Conservation (phyloP, 2,329 filamentous ascomycete genomes). For the Metarhizium rileyi region DNA sequence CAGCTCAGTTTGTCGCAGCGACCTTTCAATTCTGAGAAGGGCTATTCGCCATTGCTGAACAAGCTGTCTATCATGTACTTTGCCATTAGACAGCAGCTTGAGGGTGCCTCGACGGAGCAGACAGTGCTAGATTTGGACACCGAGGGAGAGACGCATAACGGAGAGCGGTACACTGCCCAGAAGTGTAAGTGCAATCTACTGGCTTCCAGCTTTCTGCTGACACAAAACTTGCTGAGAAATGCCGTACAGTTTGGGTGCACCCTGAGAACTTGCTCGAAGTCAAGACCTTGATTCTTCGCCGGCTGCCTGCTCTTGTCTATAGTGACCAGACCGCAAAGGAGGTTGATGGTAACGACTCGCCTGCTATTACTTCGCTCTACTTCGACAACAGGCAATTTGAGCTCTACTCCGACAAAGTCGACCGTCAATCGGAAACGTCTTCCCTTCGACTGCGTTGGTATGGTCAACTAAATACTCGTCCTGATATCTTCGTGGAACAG, state of each 20-base stretch:
- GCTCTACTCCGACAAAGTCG: conserved; percentile 78
- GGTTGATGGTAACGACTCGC: conserved; percentile 71
- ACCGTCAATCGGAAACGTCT: conserved; percentile 62
- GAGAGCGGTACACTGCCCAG: conserved; percentile 71
- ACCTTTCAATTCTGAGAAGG: conserved; percentile 85
- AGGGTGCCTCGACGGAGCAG: conserved; percentile 37
- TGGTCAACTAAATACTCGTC: conserved; percentile 67
- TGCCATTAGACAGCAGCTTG: conserved; percentile 77
- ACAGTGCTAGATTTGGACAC: conserved; percentile 37
- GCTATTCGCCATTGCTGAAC: conserved; percentile 83
- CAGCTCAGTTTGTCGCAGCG: conserved; percentile 80
- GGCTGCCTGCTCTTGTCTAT: conserved; percentile 84
- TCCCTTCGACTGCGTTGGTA: conserved; percentile 89
- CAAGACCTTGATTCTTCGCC: conserved; percentile 88
- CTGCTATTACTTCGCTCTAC: conserved; percentile 89
- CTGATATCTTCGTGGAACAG: conserved; percentile 79
- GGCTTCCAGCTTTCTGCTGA: neutral
- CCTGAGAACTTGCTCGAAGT: conserved; percentile 92
- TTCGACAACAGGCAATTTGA: conserved; percentile 84
- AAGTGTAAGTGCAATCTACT: conserved; percentile 54
- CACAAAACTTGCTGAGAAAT: conserved; percentile 18
- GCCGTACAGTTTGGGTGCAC: conserved; percentile 76
- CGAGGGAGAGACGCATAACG: conserved; percentile 48
- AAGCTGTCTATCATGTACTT: conserved; percentile 93
- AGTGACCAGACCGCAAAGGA: conserved; percentile 80